Base-by-base conservation (phyloP, 805 yeast species). In the Aciculoconidium aculeatum region DNA sequence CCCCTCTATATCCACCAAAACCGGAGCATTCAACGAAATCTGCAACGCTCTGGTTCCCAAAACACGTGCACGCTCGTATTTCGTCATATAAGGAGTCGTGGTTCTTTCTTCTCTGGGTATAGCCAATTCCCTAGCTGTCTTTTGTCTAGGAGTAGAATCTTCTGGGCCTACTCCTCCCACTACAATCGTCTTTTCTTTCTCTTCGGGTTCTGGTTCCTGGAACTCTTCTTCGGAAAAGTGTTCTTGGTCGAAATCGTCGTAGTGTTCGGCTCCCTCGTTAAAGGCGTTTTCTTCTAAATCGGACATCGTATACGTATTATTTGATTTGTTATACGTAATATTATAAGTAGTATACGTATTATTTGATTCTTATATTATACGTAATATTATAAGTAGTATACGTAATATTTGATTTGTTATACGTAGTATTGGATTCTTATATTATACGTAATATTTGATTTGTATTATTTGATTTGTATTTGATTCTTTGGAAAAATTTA, bases 71-170 rank as follows among this genome's bases (percentile, higher is more conserved):
- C 96, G 75, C 67, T 92, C 99, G 57, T 92, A 92, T 54, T 94
- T 92, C 34, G 99, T 92, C 97, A 92, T 88, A 56, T 90, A 92
- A 31, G 99, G 99, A 4, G 99, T 92, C 9, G 99, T 92, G 15
- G 87, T 72, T 58, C 99, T 76, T 41, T 83, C 66, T 13, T 85
- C 95, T 45, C 75, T 84, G 34, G 96, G 83, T 36, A 92, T 86
- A 11, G 96, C 94, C 48, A 85, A 75, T 44, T 82, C 92, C 44
- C 70, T 78, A 39, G 75, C 66, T 6, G 90, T 72, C 51, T 81
- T 82, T 40, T 69, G 75, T 48, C 70, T 72, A 12, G 42, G 41
- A 32, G 39, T 41, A 23, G 53, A 46, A 20, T 74, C 84, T 10
- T 69, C 72, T 11, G 80, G 70, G 28, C 86, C 80, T 29, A 67